phyloP scores from a whole-genome alignment of 306 rosid genomes.

The Malus orientalis region DNA sequence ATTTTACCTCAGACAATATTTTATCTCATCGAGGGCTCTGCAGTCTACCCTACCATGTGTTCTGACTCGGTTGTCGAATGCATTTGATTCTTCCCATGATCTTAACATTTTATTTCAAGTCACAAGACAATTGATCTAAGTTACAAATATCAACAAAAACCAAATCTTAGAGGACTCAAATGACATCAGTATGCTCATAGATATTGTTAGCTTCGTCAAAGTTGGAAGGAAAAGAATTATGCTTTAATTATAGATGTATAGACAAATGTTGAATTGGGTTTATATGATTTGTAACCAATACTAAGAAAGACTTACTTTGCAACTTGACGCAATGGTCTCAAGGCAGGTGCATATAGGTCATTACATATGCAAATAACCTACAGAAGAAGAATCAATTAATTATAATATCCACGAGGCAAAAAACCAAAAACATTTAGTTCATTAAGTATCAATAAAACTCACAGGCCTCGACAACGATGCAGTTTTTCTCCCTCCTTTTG shows the following conservation, averaged over 20 bases:
- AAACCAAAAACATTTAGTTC: conserved; percentile 7
- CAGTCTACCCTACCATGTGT: background rate
- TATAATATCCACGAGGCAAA: conserved; percentile 3
- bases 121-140: background rate
- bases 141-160: background rate
- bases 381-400: conserved; percentile 19
- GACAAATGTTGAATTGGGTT: background rate
- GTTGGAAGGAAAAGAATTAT: background rate
- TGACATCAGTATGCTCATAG: background rate
- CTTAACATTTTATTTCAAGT: background rate
- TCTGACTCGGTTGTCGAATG: background rate
- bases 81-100: background rate
- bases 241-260: background rate
- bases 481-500: conserved; percentile 54
- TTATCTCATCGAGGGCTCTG: background rate
- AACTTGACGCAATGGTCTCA: conserved; percentile 82
- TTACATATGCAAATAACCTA: conserved; percentile 97
- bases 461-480: conserved; percentile 73
- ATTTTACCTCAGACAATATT: too few species aligned
- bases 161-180: background rate
- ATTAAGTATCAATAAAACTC: conserved; percentile 40
- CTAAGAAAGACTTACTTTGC: conserved; percentile 68
- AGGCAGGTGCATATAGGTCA: conserved; percentile 87
- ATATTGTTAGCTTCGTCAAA: background rate
- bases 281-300: conserved; percentile 6